phyloP scores from a whole-genome alignment of 768 basidiomycete genomes.

The Phallus indusiatus region DNA sequence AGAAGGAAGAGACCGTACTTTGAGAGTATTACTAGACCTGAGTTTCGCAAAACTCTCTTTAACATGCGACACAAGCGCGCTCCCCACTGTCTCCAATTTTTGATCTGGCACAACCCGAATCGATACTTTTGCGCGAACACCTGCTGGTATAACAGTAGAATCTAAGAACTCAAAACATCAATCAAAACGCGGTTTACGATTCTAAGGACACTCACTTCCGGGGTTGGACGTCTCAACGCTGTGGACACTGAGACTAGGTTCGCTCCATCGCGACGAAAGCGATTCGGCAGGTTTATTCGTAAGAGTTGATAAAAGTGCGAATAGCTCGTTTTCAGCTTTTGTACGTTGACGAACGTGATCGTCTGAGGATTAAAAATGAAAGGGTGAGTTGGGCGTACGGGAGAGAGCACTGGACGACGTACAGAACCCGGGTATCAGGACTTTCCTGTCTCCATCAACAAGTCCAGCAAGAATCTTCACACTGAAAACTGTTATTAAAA shows the following conservation, averaged over 20 bases:
- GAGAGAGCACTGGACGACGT: conserved; percentile 22
- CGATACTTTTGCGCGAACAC: conserved; percentile 74
- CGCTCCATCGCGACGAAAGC: conserved; percentile 75
- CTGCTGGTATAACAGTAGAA: conserved; percentile 81
- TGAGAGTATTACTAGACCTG: conserved; percentile 59
- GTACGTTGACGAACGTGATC: conserved; percentile 66
- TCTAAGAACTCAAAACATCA: conserved; percentile 31
- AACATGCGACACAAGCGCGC: conserved; percentile 51
- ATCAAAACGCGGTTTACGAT: neutral
- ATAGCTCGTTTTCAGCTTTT: conserved; percentile 56
- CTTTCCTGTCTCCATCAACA: conserved; percentile 43
- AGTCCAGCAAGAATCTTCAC: conserved; percentile 69
- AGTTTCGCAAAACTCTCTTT: conserved; percentile 46
- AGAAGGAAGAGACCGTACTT: conserved; percentile 33
- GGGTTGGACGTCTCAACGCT: conserved; percentile 77
- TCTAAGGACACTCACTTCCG: conserved; percentile 40
- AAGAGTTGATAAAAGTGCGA: conserved; percentile 57
- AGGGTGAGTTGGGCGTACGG: neutral
- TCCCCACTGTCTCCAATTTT: conserved; percentile 58
- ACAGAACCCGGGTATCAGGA: conserved; percentile 82
- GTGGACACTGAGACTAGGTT: conserved; percentile 86
- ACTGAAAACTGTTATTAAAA: conserved; percentile 45
- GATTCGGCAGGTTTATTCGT: conserved; percentile 59
- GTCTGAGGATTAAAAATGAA: conserved; percentile 33
- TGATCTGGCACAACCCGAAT: conserved; percentile 95